Evolutionary conservation across 805 yeast species (phyloP).

Genomic region (Wickerhamomyces alni): DNA sequence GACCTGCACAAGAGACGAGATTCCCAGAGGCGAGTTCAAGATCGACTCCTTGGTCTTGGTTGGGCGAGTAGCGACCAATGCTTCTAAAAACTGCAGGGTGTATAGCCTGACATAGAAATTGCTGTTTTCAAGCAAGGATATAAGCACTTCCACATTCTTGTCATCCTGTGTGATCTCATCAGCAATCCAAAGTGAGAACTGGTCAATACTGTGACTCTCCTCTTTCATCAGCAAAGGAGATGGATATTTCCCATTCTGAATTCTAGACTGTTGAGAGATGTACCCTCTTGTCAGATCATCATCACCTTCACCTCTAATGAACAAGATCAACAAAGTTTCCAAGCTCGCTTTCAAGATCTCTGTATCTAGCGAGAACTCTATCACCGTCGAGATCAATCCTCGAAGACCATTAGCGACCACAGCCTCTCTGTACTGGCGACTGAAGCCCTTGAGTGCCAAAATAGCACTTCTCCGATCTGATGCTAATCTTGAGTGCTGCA

Average conservation of each 20-base stretch:
- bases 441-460: conserved; percentile 79
- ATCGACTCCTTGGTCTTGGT: conserved; percentile 67
- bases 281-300: conserved; percentile 63
- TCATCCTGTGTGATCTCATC: conserved; percentile 76
- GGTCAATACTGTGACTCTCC: conserved; percentile 51
- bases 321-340: conserved; percentile 79
- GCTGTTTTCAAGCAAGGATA: conserved; percentile 43
- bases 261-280: conserved; percentile 69
- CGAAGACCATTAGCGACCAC: conserved; percentile 85
- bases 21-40: conserved; percentile 68
- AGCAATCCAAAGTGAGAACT: conserved; percentile 90
- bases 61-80: conserved; percentile 74
- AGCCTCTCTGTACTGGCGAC: conserved; percentile 82
- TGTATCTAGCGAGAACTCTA: conserved; percentile 60
- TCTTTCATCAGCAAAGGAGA: conserved; percentile 60
- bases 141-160: conserved; percentile 23
- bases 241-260: conserved; percentile 73
- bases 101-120: conserved; percentile 80
- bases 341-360: conserved; percentile 72
- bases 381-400: conserved; percentile 61
- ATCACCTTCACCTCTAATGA: conserved; percentile 62
- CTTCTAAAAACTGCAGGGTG: conserved; percentile 78
- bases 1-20: conserved; percentile 62
- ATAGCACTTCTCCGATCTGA: conserved; percentile 91
- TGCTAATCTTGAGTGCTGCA: conserved; percentile 73